Conservation (phyloP, 345 rosid species). For the Bruguiera sexangula region DNA sequence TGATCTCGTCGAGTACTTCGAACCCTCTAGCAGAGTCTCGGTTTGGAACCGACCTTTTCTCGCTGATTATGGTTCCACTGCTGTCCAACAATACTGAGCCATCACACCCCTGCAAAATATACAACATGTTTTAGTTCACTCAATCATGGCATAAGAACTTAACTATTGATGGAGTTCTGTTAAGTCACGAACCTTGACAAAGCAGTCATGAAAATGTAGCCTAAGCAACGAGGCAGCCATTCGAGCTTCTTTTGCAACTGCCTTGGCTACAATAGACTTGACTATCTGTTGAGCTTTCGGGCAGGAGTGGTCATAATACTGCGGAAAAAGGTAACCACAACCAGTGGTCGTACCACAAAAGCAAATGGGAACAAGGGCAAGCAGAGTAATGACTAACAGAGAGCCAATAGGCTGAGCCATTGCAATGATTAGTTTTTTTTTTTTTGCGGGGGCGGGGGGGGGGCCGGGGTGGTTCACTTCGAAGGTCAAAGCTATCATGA, state of each 20-base stretch:
- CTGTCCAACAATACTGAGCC: conserved; percentile 75
- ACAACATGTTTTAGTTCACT: not conserved
- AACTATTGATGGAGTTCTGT: no score
- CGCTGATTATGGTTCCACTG: conserved; percentile 51
- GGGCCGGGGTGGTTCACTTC: not conserved
- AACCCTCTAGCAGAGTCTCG: conserved; percentile 75
- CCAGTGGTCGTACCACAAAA: conserved; percentile 29
- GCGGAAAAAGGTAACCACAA: conserved; percentile 38
- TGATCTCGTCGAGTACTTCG: conserved; percentile 74
- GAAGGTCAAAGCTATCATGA: not conserved
- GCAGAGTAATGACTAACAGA: conserved; percentile 38
- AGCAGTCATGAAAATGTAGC: conserved; percentile 36
- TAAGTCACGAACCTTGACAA: conserved; percentile 24
- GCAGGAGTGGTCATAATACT: conserved; percentile 29
- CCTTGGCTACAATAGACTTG: conserved; percentile 31
- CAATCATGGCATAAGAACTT: no score
- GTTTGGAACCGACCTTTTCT: conserved; percentile 79
- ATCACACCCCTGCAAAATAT: conserved; percentile 77
- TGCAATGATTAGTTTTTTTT: not conserved
- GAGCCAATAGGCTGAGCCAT: not conserved
- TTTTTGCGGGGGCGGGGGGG: accelerated
- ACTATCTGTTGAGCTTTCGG: conserved; percentile 26
- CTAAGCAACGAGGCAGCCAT: conserved; percentile 36
- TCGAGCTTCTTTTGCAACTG: conserved; percentile 26
- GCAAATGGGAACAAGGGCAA: conserved; percentile 49